Evolutionary conservation across 345 rosid species (phyloP).

Genomic region (Camelina neglecta): DNA sequence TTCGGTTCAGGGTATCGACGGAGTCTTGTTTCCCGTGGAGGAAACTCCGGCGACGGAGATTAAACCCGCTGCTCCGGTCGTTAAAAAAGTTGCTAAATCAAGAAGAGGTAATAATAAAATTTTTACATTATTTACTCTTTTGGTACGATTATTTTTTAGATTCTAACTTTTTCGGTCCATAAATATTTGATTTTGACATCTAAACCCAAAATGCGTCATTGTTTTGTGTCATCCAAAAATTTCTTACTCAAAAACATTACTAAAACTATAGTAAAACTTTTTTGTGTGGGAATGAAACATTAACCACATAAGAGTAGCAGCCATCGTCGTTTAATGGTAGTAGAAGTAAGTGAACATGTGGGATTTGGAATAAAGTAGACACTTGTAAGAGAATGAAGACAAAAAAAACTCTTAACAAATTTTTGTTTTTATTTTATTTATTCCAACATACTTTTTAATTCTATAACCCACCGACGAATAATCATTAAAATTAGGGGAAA

Average conservation of each 20-base stretch:
- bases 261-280: conserved; percentile 9
- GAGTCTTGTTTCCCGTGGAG: conserved; percentile 72
- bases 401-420: conserved; percentile 31
- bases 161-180: background rate
- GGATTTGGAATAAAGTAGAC: conserved; percentile 43
- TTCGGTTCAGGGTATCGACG: conserved; percentile 93
- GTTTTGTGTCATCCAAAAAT: conserved; percentile 9
- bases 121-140: background rate
- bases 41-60: conserved; percentile 47
- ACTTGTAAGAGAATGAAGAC: conserved; percentile 36
- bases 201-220: conserved; percentile 29
- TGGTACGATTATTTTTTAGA: background rate
- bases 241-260: background rate
- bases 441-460: background rate
- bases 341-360: conserved; percentile 44
- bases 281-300: conserved; percentile 3
- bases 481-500: conserved; percentile 5
- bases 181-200: conserved; percentile 22
- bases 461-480: conserved; percentile 44
- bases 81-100: conserved; percentile 67
- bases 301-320: conserved; percentile 29
- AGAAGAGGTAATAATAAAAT: conserved; percentile 71
- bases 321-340: conserved; percentile 27
- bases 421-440: conserved; percentile 13
- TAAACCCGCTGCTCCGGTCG: conserved; percentile 35